Evolutionary conservation across 352 stramenopile species (phyloP).

Genomic region (Pythium grandisporangium): DNA sequence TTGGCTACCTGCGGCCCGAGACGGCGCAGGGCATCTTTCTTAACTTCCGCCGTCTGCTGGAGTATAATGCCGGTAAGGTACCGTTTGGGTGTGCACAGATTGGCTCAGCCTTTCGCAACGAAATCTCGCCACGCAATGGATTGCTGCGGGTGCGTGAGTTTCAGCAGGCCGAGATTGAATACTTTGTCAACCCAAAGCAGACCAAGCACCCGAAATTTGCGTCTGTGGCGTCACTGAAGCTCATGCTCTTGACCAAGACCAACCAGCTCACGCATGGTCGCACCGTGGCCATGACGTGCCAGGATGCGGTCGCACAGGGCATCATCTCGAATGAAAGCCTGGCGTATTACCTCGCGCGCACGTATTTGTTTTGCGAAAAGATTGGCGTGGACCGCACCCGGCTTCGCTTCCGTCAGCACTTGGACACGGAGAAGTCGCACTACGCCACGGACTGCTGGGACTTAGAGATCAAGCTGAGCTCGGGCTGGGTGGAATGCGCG

Average conservation of each 20-base stretch:
- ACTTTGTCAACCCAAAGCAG: conserved; percentile 98
- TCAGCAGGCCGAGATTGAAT: conserved; percentile 99
- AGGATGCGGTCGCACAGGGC: conserved; percentile 86
- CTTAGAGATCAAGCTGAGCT: conserved; percentile 97
- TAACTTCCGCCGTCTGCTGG: conserved; percentile 97
- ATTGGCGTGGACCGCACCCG: conserved; percentile 92
- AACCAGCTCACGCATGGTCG: conserved; percentile 97
- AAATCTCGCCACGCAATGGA: conserved; percentile 96
- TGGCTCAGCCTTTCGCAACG: conserved; percentile 88
- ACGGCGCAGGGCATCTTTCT: conserved; percentile 99
- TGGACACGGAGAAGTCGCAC: conserved; percentile 99
- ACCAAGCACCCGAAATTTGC: conserved; percentile 97
- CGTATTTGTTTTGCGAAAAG: conserved; percentile 93
- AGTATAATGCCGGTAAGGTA: conserved; percentile 95
- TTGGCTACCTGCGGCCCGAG: conserved; percentile 97
- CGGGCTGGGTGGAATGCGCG: conserved; percentile 98
- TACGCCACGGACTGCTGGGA: conserved; percentile 99
- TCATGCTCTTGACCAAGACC: conserved; percentile 91
- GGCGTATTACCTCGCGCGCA: conserved; percentile 98
- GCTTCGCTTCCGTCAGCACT: conserved; percentile 98
- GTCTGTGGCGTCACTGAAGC: conserved; percentile 74
- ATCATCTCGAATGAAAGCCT: conserved; percentile 99
- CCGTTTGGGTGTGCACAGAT: conserved; percentile 83
- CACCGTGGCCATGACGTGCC: conserved; percentile 89
- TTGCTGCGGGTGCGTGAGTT: conserved; percentile 99